A percentile compares a stretch with the other conserved stretches of the same genome.
phyloP scores from a whole-genome alignment of 2,329 filamentous ascomycete genomes.

The Xylariaceae sp. region DNA sequence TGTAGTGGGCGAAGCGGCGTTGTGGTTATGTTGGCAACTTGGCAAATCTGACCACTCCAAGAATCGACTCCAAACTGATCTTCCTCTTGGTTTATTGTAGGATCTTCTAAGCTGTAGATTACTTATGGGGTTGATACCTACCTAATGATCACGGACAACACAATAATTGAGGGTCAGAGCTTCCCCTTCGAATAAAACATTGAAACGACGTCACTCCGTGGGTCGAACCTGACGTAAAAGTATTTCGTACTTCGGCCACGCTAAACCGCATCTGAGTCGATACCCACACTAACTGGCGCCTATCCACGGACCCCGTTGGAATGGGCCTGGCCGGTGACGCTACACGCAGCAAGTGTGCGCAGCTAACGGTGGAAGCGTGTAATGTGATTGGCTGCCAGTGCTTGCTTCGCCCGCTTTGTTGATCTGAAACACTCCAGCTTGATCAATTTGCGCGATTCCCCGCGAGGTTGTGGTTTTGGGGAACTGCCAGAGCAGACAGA shows the following conservation, averaged over 20 bases:
- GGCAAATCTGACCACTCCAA: not conserved
- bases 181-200: not conserved
- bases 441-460: slow-evolving; percentile 16
- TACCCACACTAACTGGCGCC: too few relatives aligned
- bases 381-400: slow-evolving; percentile 13
- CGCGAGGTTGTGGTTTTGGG: not conserved
- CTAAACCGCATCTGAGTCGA: too few relatives aligned
- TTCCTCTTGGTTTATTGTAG: not conserved
- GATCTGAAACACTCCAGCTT: slow-evolving; percentile 19
- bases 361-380: not conserved
- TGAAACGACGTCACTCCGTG: not conserved
- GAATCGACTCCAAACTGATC: too few relatives aligned
- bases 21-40: not conserved
- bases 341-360: too few relatives aligned
- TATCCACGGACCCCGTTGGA: not conserved
- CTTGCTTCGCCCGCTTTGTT: slow-evolving; percentile 21
- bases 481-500: too few relatives aligned
- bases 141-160: not conserved
- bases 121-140: not conserved
- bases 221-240: not conserved
- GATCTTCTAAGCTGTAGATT: not conserved
- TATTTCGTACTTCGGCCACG: not conserved
- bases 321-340: not conserved
- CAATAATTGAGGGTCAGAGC: not conserved
- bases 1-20: not conserved